phyloP scores from a whole-genome alignment of 2,329 filamentous ascomycete species.

The Epichloe coenophiala region DNA sequence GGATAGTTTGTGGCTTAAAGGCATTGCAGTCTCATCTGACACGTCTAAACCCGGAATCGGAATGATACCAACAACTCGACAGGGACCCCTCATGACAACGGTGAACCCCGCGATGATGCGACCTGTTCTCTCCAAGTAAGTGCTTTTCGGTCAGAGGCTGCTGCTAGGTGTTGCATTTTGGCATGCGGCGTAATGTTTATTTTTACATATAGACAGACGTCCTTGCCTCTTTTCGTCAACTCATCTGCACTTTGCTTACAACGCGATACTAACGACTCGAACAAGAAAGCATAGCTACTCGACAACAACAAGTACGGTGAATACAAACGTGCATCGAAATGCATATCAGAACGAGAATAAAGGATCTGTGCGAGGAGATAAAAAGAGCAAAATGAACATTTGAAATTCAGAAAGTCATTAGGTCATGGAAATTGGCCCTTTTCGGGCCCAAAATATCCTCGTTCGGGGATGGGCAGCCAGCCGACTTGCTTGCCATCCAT shows the following conservation, averaged over 20 bases:
- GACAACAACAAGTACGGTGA: neutral
- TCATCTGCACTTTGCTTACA: neutral
- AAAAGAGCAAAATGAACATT: too few species aligned
- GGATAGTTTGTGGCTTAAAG: too few species aligned
- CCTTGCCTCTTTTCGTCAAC: neutral
- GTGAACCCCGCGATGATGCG: too few species aligned
- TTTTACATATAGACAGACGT: neutral
- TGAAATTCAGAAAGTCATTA: neutral
- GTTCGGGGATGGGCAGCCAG: constrained; percentile 10
- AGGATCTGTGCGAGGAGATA: too few species aligned
- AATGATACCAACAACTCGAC: too few species aligned
- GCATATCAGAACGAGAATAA: too few species aligned
- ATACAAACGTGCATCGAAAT: neutral
- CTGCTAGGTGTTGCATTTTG: too few species aligned
- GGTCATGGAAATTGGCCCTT: constrained; percentile 10
- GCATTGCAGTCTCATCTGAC: too few species aligned
- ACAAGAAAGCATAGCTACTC: neutral
- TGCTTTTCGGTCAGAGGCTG: too few species aligned
- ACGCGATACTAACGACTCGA: neutral
- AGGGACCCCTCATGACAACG: too few species aligned
- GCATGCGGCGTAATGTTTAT: neutral
- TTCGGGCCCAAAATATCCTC: constrained; percentile 16
- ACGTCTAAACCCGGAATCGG: too few species aligned
- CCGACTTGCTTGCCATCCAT: constrained; percentile 11
- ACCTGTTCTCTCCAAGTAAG: too few species aligned